Percentiles rank a stretch among this genome's conserved stretches.
Conservation (phyloP, 805 yeast species). For the Kodamaea neixiangensis region DNA sequence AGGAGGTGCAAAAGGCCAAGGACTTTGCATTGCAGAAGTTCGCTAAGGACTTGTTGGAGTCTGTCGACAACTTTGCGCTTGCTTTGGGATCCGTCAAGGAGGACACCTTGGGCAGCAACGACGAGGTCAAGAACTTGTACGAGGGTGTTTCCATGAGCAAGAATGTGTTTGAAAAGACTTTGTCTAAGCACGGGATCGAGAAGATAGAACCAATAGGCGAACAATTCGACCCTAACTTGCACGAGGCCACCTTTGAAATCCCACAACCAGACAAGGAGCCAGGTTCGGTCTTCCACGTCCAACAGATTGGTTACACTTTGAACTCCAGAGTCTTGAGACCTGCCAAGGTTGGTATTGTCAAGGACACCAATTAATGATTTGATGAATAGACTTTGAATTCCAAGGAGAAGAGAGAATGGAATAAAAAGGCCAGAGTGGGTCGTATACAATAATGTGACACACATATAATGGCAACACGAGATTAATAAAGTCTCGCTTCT, state of each 20-base stretch:
- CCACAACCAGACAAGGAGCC: conserved; percentile 88
- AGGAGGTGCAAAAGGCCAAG: conserved; percentile 81
- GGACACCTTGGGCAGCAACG: conserved; percentile 57
- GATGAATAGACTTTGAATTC: neutral
- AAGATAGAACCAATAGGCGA: conserved; percentile 85
- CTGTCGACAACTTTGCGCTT: conserved; percentile 86
- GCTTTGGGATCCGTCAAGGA: conserved; percentile 74
- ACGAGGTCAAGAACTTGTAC: conserved; percentile 70
- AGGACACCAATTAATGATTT: conserved; percentile 34
- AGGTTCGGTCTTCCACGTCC: conserved; percentile 90
- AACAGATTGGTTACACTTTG: conserved; percentile 84
- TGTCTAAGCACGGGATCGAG: conserved; percentile 73
- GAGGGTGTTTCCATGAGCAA: conserved; percentile 93
- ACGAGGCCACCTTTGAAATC: conserved; percentile 89
- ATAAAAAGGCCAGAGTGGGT: neutral
- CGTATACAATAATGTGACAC: neutral
- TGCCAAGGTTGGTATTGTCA: conserved; percentile 93
- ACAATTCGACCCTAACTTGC: conserved; percentile 84
- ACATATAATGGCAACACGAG: too few relatives aligned
- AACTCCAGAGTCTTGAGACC: conserved; percentile 90
- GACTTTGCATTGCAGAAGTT: conserved; percentile 92
- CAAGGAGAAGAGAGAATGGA: neutral
- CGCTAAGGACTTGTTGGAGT: conserved; percentile 85
- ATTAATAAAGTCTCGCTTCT: neutral
- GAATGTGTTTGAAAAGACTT: conserved; percentile 80